These are phyloP conservation scores for Capsicum rhomboideum DNA, from an alignment of 257 asterid genomes.

Conservation along the genomic window DNA sequence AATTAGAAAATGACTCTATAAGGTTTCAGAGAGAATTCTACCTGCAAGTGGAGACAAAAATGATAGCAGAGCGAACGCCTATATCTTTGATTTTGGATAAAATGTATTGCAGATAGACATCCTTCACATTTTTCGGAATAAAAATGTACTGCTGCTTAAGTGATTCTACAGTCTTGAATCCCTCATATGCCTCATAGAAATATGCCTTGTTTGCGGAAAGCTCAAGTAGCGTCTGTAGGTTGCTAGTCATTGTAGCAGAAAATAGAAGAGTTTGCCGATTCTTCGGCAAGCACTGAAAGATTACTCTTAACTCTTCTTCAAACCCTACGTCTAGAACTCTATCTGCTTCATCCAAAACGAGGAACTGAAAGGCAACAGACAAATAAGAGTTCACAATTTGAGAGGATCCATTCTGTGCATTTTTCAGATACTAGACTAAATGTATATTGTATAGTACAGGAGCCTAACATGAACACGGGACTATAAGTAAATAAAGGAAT, in stretches of 20 bases:
- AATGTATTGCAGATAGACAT: slow-evolving; percentile 66
- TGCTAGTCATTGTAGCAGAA: slow-evolving; percentile 90
- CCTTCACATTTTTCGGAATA: slow-evolving; percentile 68
- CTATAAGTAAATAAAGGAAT: neutral
- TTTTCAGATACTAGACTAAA: neutral
- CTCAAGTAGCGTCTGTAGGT: slow-evolving; percentile 66
- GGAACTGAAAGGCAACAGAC: slow-evolving; percentile 47
- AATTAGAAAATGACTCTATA: neutral
- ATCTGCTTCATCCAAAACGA: slow-evolving; percentile 98
- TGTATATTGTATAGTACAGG: neutral
- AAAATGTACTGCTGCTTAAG: slow-evolving; percentile 74
- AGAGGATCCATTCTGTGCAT: neutral
- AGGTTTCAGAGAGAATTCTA: slow-evolving; percentile 10
- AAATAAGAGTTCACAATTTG: neutral
- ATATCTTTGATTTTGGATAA: slow-evolving; percentile 62
- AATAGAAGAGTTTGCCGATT: slow-evolving; percentile 82
- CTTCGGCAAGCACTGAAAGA: slow-evolving; percentile 86
- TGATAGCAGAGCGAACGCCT: slow-evolving; percentile 78
- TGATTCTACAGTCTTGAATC: slow-evolving; percentile 78
- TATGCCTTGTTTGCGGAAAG: slow-evolving; percentile 85
- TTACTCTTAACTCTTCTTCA: slow-evolving; percentile 70
- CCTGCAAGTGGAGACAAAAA: slow-evolving; percentile 97
- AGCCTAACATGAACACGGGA: neutral
- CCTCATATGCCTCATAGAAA: slow-evolving; percentile 83
- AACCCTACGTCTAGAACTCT: slow-evolving; percentile 80